phyloP scores from a whole-genome alignment of 805 yeast genomes.

The Cyberlindnera lachancei region DNA sequence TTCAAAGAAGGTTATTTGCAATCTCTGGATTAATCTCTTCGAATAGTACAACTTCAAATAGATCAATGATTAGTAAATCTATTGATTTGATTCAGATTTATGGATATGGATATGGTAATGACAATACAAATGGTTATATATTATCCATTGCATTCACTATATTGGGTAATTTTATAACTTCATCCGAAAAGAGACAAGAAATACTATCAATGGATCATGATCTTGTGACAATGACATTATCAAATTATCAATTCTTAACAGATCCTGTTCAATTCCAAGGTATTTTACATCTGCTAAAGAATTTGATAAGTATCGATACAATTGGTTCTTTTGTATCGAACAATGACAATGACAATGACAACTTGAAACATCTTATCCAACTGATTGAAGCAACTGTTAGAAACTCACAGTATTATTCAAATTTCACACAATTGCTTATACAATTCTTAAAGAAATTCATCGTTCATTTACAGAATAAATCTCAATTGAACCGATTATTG shows the following conservation, averaged over 20 bases:
- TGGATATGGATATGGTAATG: neutral
- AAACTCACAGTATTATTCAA: slow-evolving; percentile 19
- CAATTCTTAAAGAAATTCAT: slow-evolving; percentile 17
- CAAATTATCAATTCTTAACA: slow-evolving; percentile 13
- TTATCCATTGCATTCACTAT: slow-evolving; percentile 15
- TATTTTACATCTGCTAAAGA: slow-evolving; percentile 17
- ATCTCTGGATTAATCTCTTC: slow-evolving; percentile 23
- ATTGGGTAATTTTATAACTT: slow-evolving; percentile 20
- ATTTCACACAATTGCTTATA: slow-evolving; percentile 11
- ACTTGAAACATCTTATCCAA: no score
- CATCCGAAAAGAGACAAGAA: slow-evolving; percentile 9
- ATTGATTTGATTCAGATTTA: neutral
- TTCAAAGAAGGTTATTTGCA: slow-evolving; percentile 17
- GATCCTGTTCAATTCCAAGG: slow-evolving; percentile 24
- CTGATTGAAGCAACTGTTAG: slow-evolving; percentile 18
- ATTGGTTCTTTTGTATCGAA: slow-evolving; percentile 4
- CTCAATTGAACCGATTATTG: slow-evolving; percentile 3
- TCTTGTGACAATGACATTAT: slow-evolving; percentile 7
- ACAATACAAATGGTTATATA: slow-evolving; percentile 16
- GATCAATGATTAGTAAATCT: slow-evolving; percentile 1
- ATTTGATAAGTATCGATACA: slow-evolving; percentile 9
- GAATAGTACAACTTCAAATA: slow-evolving; percentile 15
- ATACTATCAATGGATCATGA: slow-evolving; percentile 10
- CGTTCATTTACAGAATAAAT: slow-evolving; percentile 9
- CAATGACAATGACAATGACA: no score